These are phyloP conservation scores for Didymella pinodella DNA, from an alignment of 2,329 filamentous ascomycete genomes.

Conservation along the genomic window DNA sequence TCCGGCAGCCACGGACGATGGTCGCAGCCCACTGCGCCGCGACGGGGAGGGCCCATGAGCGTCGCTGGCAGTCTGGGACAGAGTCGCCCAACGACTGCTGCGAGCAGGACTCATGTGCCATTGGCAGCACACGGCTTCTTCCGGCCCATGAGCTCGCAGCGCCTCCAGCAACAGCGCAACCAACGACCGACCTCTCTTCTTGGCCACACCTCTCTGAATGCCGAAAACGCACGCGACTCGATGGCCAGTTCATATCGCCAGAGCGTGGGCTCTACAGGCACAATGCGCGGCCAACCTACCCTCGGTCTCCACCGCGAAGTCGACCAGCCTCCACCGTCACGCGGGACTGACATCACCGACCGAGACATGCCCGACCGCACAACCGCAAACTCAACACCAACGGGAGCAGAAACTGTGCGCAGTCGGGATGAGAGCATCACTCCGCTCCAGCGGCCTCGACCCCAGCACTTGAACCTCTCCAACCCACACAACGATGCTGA, in stretches of 20 bases:
- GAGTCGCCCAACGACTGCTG: slow-evolving; percentile 67
- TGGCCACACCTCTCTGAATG: slow-evolving; percentile 45
- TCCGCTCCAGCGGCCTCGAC: slow-evolving; percentile 70
- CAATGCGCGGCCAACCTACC: slow-evolving; percentile 36
- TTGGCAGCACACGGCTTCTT: slow-evolving; percentile 92
- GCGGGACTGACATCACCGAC: slow-evolving; percentile 83
- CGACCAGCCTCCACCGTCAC: slow-evolving; percentile 66
- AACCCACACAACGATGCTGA: slow-evolving; percentile 64
- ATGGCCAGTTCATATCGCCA: slow-evolving; percentile 48
- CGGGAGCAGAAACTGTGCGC: slow-evolving; percentile 63
- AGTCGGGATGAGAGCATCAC: slow-evolving; percentile 80
- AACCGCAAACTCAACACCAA: slow-evolving; percentile 78
- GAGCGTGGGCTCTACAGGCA: slow-evolving; percentile 50
- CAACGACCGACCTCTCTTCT: slow-evolving; percentile 57
- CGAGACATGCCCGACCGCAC: slow-evolving; percentile 73
- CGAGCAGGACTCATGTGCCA: slow-evolving; percentile 87
- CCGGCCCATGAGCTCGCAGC: slow-evolving; percentile 94
- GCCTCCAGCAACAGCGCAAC: slow-evolving; percentile 87
- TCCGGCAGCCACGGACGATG: slow-evolving; percentile 57
- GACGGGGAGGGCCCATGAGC: slow-evolving; percentile 55
- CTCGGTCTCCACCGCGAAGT: slow-evolving; percentile 48
- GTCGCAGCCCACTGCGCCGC: slow-evolving; percentile 64
- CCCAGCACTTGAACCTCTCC: slow-evolving; percentile 67
- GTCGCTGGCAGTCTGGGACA: slow-evolving; percentile 54
- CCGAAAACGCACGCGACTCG: slow-evolving; percentile 42